Conservation (phyloP, 2,329 filamentous ascomycete species). For the Mariannaea sp. region DNA sequence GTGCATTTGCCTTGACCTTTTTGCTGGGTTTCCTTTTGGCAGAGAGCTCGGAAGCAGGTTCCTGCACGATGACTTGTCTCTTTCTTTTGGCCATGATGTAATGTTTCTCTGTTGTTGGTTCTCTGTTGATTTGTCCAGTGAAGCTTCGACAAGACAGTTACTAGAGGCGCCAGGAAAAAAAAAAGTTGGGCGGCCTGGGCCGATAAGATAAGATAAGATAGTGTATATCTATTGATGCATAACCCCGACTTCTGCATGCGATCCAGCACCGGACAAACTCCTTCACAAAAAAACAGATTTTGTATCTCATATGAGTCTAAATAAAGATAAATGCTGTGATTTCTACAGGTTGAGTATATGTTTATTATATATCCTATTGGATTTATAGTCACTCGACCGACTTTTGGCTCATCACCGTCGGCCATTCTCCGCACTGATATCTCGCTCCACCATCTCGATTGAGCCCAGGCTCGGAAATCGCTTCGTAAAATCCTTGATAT, state of each 20-base stretch:
- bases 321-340: slow-evolving; percentile 12
- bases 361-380: slow-evolving; percentile 30
- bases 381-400: slow-evolving; percentile 16
- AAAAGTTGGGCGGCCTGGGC: slow-evolving; percentile 31
- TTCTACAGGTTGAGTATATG: slow-evolving; percentile 36
- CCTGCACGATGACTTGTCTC: slow-evolving; percentile 45
- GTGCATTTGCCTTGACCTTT: slow-evolving; percentile 29
- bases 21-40: slow-evolving; percentile 32
- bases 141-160: slow-evolving; percentile 5
- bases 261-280: not conserved
- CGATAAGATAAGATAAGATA: slow-evolving; percentile 42
- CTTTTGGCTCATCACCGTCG: slow-evolving; percentile 28
- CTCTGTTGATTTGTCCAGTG: slow-evolving; percentile 10
- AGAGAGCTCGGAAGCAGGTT: slow-evolving; percentile 26
- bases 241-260: slow-evolving; percentile 26
- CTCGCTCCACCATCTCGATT: slow-evolving; percentile 86
- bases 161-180: slow-evolving; percentile 27
- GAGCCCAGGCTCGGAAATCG: slow-evolving; percentile 83
- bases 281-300: slow-evolving; percentile 8
- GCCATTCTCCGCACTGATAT: slow-evolving; percentile 45
- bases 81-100: slow-evolving; percentile 55
- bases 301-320: slow-evolving; percentile 1
- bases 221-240: slow-evolving; percentile 29
- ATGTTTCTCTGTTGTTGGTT: slow-evolving; percentile 15
- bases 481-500: slow-evolving; percentile 74